Conservation (phyloP, 2,329 filamentous ascomycete genomes). For the Curvularia spicifera region DNA sequence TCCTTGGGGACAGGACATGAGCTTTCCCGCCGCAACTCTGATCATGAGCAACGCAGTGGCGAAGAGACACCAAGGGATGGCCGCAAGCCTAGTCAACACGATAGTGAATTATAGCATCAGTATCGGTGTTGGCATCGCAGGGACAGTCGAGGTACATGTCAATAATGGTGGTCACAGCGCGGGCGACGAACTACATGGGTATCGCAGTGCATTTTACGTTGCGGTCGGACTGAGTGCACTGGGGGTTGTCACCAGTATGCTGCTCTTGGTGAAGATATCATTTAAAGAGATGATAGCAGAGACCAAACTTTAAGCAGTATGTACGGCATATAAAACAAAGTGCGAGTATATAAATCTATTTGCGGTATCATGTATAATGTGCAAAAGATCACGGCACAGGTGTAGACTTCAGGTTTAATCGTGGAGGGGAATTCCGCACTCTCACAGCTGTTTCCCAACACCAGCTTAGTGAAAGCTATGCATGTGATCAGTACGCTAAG, state of each 20-base stretch:
- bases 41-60: constrained; percentile 49
- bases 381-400: too few relatives aligned
- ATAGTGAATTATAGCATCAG: constrained; percentile 54
- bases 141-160: constrained; percentile 51
- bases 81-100: constrained; percentile 50
- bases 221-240: constrained; percentile 46
- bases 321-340: too few relatives aligned
- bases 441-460: too few relatives aligned
- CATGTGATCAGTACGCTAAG: too few relatives aligned
- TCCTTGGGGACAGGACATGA: constrained; percentile 53
- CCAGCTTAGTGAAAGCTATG: too few relatives aligned
- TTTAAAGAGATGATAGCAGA: background rate
- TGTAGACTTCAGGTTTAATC: too few relatives aligned
- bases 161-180: constrained; percentile 40
- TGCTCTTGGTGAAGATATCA: constrained; percentile 33
- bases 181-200: constrained; percentile 46
- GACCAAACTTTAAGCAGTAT: too few relatives aligned
- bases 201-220: constrained; percentile 50
- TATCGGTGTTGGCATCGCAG: constrained; percentile 53
- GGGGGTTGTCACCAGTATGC: constrained; percentile 33
- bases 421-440: too few relatives aligned
- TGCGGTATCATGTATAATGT: too few relatives aligned
- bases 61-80: constrained; percentile 52
- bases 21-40: constrained; percentile 51
- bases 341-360: too few relatives aligned